These are phyloP conservation scores for Gnetum montanum DNA, from an alignment of 75 land plant genomes.

Conservation along the genomic window DNA sequence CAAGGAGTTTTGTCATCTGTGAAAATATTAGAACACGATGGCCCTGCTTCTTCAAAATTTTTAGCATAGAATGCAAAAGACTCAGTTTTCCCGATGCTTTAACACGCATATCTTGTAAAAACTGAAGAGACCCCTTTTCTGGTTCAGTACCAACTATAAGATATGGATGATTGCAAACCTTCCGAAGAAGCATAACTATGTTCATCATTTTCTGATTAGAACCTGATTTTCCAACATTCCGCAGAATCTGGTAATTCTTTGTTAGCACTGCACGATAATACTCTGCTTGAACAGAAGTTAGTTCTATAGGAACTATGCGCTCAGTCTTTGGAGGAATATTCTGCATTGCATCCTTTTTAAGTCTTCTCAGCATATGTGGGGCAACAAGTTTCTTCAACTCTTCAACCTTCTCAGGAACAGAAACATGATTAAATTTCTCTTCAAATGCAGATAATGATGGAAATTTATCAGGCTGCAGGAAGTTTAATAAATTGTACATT, in stretches of 20 bases:
- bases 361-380: slow-evolving; percentile 97
- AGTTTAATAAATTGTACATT: slow-evolving; percentile 82
- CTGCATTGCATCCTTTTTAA: slow-evolving; percentile 95
- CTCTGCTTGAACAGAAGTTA: slow-evolving; percentile 87
- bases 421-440: slow-evolving; percentile 76
- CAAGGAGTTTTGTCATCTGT: slow-evolving; percentile 96
- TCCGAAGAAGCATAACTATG: slow-evolving; percentile 91
- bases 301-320: slow-evolving; percentile 85
- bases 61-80: slow-evolving; percentile 89
- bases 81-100: slow-evolving; percentile 96
- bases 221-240: slow-evolving; percentile 64
- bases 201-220: slow-evolving; percentile 82
- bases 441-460: slow-evolving; percentile 86
- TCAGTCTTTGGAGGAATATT: slow-evolving; percentile 91
- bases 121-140: slow-evolving; percentile 74
- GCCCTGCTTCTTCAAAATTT: slow-evolving; percentile 55
- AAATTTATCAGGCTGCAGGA: slow-evolving; percentile 83
- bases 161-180: slow-evolving; percentile 98
- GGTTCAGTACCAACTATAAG: slow-evolving; percentile 95
- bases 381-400: slow-evolving; percentile 95
- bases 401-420: slow-evolving; percentile 88
- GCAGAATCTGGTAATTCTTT: slow-evolving; percentile 78
- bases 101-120: slow-evolving; percentile 96
- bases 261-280: slow-evolving; percentile 91
- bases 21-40: slow-evolving; percentile 97